Conservation (phyloP, 805 yeast genomes). For the Saccharomycopsis selenospora region DNA sequence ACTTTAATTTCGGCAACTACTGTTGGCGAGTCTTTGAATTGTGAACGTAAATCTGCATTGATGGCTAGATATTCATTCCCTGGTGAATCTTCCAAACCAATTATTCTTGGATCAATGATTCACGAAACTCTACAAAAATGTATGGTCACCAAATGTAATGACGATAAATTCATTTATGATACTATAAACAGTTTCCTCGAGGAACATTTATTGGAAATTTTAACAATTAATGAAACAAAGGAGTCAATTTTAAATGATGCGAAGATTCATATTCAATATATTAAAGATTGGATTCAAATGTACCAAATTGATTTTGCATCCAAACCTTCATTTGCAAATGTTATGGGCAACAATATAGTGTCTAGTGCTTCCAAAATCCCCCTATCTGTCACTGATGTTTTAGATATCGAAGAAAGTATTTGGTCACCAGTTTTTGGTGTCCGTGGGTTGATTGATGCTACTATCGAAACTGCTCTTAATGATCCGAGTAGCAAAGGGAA, state of each 20-base stretch:
- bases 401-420: constrained; percentile 84
- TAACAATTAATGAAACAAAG: constrained; percentile 45
- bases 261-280: constrained; percentile 41
- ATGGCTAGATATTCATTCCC: constrained; percentile 49
- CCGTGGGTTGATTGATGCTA: constrained; percentile 85
- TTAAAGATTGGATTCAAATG: constrained; percentile 45
- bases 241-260: constrained; percentile 39
- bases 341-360: constrained; percentile 25
- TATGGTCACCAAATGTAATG: constrained; percentile 24
- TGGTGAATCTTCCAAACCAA: constrained; percentile 55
- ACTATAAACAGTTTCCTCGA: constrained; percentile 30
- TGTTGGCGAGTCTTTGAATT: constrained; percentile 66
- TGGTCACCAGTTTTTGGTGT: constrained; percentile 90
- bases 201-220: constrained; percentile 41
- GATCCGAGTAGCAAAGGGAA: constrained; percentile 32
- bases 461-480: constrained; percentile 52
- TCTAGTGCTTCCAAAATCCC: constrained; percentile 26
- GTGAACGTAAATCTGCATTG: constrained; percentile 66
- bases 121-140: constrained; percentile 62
- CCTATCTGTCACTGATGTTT: constrained; percentile 52
- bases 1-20: constrained; percentile 72
- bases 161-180: constrained; percentile 26
- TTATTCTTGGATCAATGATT: constrained; percentile 75
- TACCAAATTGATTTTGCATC: constrained; percentile 34
- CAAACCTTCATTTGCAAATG: constrained; percentile 21